Evolutionary conservation across 257 asterid genomes (phyloP), one percentile per base, ranked within the genome.

Genomic region (Solanum lignicaule): DNA sequence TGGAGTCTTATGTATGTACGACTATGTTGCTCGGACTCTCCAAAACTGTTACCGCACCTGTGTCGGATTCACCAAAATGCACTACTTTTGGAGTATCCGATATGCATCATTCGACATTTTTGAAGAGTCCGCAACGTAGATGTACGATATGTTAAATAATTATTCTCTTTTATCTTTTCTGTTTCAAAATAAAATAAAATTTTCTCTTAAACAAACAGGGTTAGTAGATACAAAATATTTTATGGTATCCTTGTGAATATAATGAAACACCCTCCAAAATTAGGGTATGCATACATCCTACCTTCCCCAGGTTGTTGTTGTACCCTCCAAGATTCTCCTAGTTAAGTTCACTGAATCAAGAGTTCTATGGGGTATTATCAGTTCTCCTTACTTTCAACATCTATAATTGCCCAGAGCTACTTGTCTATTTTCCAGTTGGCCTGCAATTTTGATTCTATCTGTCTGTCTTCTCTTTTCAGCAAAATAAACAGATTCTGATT

Each of bases 401-500:
- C 7, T 36, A 76, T 76, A 76, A 23, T 38, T 76, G 31, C 33
- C 33, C 58, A 12, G 35, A 76, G 83, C 83, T 39, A 76, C 83
- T 76, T 76, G 60, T n/a, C 20, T 76, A 36, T 20, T 55, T 55
- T 20, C 58, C 83, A 76, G 83, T 39, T 23, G 23, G 58, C 33
- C 83, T 76, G 60, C 83, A 81, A 46, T 46, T 55, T 81, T 81
- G 85, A 48, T 48, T 81, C 68, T 46, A 5, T 81, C 69, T 29
- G 29, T 25, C 18, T 46, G 29, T 81, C 85, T 55, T 52, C 89
- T 52, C 52, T 89, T 89, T 92, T 87, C 98, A 97, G 99, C 99
- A 93, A 96, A 97, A 97, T 91, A 97, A 97, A 90, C 98, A 97
- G 91, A 96, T 97, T 87, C 91, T 97, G 91, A 97, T 97, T 71